Percentiles rank a stretch among this genome's conserved stretches.
phyloP scores from a whole-genome alignment of 305 asterid genomes.

The Plantago rigida region DNA sequence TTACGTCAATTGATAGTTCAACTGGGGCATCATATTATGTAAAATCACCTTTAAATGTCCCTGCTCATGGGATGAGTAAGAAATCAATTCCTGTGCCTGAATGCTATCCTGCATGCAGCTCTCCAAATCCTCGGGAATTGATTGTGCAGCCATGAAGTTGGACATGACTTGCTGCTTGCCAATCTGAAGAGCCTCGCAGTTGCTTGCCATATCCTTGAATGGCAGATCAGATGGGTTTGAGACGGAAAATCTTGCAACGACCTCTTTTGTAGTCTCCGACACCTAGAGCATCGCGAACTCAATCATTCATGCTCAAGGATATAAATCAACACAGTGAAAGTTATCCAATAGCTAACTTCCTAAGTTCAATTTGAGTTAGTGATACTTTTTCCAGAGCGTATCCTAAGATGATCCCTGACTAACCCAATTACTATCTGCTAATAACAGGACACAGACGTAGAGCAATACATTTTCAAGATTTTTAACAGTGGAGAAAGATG shows the following conservation, averaged over 20 bases:
- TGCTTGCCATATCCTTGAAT: conserved; percentile 69
- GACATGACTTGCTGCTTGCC: conserved; percentile 68
- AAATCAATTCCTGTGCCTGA: conserved; percentile 24
- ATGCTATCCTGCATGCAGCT: conserved; percentile 30
- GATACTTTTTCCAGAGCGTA: not conserved
- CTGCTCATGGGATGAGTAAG: conserved; percentile 27
- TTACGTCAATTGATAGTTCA: no score
- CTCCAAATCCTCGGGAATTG: conserved; percentile 28
- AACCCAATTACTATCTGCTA: conserved; percentile 4
- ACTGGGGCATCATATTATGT: not conserved
- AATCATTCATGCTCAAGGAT: conserved; percentile 21
- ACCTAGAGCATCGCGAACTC: conserved; percentile 39
- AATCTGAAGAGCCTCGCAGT: conserved; percentile 63
- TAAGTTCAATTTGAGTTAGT: not conserved
- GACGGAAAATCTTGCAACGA: conserved; percentile 39
- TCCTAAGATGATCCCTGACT: not conserved
- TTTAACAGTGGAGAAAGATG: not conserved
- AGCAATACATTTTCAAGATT: not conserved
- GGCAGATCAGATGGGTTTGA: conserved; percentile 49
- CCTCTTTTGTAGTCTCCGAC: conserved; percentile 54
- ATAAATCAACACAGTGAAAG: conserved; percentile 9
- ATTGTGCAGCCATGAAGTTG: conserved; percentile 41
- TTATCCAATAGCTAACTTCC: not conserved
- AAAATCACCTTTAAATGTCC: conserved; percentile 25
- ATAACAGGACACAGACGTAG: not conserved